Evolutionary conservation across 306 rosid species (phyloP).

Genomic region (Hylodesmum podocarpum): DNA sequence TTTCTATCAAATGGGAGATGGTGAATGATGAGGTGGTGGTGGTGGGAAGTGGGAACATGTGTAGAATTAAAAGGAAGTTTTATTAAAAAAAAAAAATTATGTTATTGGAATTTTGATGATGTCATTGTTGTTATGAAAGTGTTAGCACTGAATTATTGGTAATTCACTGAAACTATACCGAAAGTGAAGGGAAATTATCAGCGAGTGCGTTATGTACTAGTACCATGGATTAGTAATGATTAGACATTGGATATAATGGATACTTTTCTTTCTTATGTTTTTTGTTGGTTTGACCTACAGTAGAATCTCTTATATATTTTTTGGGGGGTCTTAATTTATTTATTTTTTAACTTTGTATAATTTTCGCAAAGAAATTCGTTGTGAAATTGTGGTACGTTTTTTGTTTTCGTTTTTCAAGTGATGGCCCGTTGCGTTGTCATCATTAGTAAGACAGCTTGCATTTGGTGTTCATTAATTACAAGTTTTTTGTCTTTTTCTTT

Average conservation of each 20-base stretch:
- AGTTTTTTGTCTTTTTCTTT: slow-evolving; percentile 10
- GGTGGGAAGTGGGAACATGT: not conserved
- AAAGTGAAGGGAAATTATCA: not conserved
- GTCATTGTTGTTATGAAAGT: not conserved
- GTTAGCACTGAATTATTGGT: not conserved
- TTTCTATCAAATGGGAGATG: not conserved
- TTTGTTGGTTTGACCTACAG: slow-evolving; percentile 13
- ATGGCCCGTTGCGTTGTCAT: slow-evolving; percentile 28
- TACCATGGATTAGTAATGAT: slow-evolving; percentile 2
- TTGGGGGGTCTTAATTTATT: not conserved
- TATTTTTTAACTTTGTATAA: not conserved
- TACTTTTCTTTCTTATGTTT: not conserved
- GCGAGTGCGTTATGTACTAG: not conserved
- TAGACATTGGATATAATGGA: slow-evolving; percentile 1
- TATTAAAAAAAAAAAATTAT: not conserved
- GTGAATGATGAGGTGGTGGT: not conserved
- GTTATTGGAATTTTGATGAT: not conserved
- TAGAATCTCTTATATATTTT: not conserved
- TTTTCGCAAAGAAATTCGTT: not conserved
- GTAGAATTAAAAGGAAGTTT: not conserved
- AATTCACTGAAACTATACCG: not conserved
- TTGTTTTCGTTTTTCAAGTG: not conserved
- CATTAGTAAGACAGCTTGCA: slow-evolving; percentile 10
- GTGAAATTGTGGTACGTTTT: not conserved
- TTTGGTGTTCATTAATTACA: slow-evolving; percentile 25